Conservation (phyloP, 2,329 filamentous ascomycete genomes). For the Colletotrichum kahawae region DNA sequence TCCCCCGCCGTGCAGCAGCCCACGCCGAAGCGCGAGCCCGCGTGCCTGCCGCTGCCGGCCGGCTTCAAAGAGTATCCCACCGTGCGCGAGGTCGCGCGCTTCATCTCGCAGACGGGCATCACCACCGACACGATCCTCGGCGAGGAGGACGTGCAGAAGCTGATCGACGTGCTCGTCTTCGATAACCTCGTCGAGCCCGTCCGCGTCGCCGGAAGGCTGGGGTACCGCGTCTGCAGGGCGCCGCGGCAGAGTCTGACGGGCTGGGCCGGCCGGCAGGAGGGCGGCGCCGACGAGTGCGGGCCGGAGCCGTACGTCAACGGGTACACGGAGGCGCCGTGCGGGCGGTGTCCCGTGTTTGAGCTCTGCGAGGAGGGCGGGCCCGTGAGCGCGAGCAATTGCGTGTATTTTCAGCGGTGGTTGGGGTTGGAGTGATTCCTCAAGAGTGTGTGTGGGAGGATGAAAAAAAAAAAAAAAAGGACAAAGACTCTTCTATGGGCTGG, state of each 20-base stretch:
- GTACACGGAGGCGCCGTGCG: constrained; percentile 88
- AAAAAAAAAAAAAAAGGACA: not conserved
- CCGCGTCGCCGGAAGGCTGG: constrained; percentile 51
- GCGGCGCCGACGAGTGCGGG: constrained; percentile 38
- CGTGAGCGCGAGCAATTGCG: constrained; percentile 87
- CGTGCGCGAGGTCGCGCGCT: constrained; percentile 75
- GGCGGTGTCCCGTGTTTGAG: constrained; percentile 90
- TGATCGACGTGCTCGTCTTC: constrained; percentile 87
- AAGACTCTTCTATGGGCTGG: not conserved
- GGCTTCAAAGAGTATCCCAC: constrained; percentile 83
- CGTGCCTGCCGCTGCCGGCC: constrained; percentile 60
- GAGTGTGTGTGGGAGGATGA: not conserved
- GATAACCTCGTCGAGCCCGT: constrained; percentile 82
- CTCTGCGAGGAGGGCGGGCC: constrained; percentile 90
- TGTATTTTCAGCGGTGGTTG: constrained; percentile 90
- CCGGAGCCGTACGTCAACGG: constrained; percentile 65
- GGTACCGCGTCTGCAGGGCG: constrained; percentile 58
- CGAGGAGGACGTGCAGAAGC: constrained; percentile 80
- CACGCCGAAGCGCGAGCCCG: constrained; percentile 36
- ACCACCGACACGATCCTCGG: constrained; percentile 74
- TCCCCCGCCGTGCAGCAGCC: constrained; percentile 31
- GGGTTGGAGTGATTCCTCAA: constrained; percentile 41
- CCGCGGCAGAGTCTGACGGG: constrained; percentile 47
- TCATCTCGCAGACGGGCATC: constrained; percentile 71
- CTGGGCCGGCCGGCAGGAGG: constrained; percentile 42